Percentiles rank a stretch among this genome's conserved stretches.
These are phyloP conservation scores for Pleurozium schreberi DNA, from an alignment of 225 moss, liverwort and hornwort genomes.

Conservation along the genomic window DNA sequence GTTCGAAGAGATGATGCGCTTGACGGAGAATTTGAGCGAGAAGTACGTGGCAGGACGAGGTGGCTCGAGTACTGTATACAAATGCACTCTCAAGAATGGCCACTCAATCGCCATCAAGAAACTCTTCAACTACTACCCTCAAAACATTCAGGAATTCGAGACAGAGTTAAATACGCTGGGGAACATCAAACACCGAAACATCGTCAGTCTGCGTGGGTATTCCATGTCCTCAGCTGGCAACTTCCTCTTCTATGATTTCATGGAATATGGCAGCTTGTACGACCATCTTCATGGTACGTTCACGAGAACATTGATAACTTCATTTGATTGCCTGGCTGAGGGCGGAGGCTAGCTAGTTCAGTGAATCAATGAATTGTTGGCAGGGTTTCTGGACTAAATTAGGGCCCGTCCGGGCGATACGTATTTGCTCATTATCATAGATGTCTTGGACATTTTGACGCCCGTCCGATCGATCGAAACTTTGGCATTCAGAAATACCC, in stretches of 20 bases:
- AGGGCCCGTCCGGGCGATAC: too few species aligned
- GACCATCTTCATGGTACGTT: conserved; percentile 63
- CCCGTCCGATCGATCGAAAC: not conserved
- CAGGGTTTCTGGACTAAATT: not conserved
- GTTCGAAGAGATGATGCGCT: conserved; percentile 75
- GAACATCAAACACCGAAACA: conserved; percentile 81
- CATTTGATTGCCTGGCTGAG: not conserved
- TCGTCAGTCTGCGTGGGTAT: conserved; percentile 84
- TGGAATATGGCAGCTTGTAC: conserved; percentile 88
- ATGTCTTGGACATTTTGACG: not conserved
- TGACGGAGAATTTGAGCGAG: conserved; percentile 86
- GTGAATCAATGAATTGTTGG: not conserved
- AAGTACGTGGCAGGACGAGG: conserved; percentile 81
- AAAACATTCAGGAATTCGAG: conserved; percentile 81
- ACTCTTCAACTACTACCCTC: conserved; percentile 74
- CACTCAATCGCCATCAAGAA: conserved; percentile 95
- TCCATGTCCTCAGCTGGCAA: conserved; percentile 74
- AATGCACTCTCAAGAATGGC: conserved; percentile 76
- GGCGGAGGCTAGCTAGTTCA: not conserved
- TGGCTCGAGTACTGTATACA: conserved; percentile 86
- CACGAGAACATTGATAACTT: not conserved
- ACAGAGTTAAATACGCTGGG: conserved; percentile 80
- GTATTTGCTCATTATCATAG: not conserved
- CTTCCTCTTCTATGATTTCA: conserved; percentile 88
- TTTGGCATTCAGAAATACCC: not conserved